Evolutionary conservation across 2,329 filamentous ascomycete genomes (phyloP).

Genomic region (Diaporthe citrichinensis): DNA sequence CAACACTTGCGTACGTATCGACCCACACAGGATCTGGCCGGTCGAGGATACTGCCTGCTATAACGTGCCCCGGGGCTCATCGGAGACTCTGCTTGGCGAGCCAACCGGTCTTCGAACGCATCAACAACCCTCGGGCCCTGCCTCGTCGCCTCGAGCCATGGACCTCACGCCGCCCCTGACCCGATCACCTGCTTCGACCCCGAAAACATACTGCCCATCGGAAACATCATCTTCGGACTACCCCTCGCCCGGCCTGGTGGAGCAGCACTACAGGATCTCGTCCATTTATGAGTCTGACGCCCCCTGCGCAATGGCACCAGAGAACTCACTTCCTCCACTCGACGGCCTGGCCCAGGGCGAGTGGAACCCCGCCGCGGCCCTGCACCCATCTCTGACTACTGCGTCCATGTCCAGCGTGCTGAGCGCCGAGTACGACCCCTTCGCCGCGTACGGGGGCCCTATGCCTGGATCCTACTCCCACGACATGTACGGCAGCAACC

Average conservation of each 20-base stretch:
- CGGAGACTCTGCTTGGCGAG: constrained; percentile 3
- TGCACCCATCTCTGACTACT: constrained; percentile 58
- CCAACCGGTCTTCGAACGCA: neutral
- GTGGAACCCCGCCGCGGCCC: constrained; percentile 58
- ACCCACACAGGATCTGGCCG: neutral
- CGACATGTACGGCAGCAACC: constrained; percentile 58
- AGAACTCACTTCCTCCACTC: constrained; percentile 52
- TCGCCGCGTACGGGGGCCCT: constrained; percentile 61
- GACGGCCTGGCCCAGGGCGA: constrained; percentile 58
- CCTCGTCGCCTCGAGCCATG: constrained; percentile 52
- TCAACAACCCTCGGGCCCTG: neutral
- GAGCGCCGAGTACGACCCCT: constrained; percentile 66
- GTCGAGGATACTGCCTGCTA: neutral
- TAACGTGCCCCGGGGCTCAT: neutral
- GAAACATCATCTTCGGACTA: constrained; percentile 60
- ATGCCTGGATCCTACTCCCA: constrained; percentile 54
- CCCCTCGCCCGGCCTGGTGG: constrained; percentile 58
- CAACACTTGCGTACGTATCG: neutral
- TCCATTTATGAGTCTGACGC: constrained; percentile 57
- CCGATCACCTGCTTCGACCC: constrained; percentile 59
- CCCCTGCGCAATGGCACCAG: constrained; percentile 55
- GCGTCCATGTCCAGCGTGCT: constrained; percentile 61
- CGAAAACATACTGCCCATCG: constrained; percentile 61
- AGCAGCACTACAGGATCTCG: constrained; percentile 59
- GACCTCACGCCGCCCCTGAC: constrained; percentile 65